These are phyloP conservation scores for Trichoderma virens DNA, from an alignment of 495 filamentous ascomycete genomes.

Conservation along the genomic window DNA sequence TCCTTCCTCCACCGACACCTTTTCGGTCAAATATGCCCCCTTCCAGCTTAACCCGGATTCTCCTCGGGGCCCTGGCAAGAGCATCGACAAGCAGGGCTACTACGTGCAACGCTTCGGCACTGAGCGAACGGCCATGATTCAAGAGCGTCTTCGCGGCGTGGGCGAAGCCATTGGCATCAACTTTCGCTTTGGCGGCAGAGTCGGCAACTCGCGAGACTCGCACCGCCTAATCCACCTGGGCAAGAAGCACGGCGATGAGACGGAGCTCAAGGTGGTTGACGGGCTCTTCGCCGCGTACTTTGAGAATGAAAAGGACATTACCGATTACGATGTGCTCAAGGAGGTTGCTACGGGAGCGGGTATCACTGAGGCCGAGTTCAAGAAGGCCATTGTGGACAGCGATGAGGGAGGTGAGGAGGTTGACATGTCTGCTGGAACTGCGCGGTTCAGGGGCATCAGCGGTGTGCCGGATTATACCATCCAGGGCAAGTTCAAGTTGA, in stretches of 20 bases:
- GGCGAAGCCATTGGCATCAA: constrained; percentile 60
- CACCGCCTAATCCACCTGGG: constrained; percentile 68
- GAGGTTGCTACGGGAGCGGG: neutral
- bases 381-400: neutral
- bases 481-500: neutral
- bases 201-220: constrained; percentile 70
- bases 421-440: neutral
- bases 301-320: constrained; percentile 72
- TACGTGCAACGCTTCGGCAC: constrained; percentile 32
- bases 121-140: constrained; percentile 48
- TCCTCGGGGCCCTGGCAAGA: constrained; percentile 30
- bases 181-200: constrained; percentile 64
- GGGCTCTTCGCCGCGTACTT: constrained; percentile 68
- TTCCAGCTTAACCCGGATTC: constrained; percentile 71
- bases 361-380: neutral
- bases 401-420: neutral
- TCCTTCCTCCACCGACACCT: constrained; percentile 52
- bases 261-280: constrained; percentile 43
- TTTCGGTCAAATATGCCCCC: constrained; percentile 63
- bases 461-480: constrained; percentile 2
- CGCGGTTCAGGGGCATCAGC: neutral
- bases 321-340: constrained; percentile 36
- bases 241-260: constrained; percentile 54
- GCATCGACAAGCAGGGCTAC: constrained; percentile 16
- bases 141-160: constrained; percentile 45